Conservation (phyloP, 805 yeast species). For the Lipomyces starkeyi region DNA sequence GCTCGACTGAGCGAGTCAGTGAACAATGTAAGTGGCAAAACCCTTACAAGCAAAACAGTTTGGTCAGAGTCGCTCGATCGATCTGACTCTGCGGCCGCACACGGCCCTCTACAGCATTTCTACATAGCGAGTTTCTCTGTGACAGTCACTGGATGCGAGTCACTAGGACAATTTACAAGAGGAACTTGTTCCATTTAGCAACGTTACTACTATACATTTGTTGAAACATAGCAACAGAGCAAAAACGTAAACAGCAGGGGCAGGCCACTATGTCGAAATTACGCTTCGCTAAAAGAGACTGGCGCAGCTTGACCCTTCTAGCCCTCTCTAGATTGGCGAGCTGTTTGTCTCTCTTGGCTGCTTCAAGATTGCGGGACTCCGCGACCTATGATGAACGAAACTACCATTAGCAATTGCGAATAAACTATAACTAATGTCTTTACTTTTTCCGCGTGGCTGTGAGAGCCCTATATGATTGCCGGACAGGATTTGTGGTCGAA, state of each 20-base stretch:
- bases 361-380: constrained; percentile 2
- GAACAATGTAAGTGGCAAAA: constrained; percentile 3
- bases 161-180: constrained; percentile 2
- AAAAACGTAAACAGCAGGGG: no score
- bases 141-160: constrained; percentile 2
- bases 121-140: constrained; percentile 3
- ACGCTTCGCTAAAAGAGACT: constrained; percentile 9
- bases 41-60: not conserved
- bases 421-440: no score
- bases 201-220: not conserved
- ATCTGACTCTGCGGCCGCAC: not conserved
- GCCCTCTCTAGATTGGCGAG: constrained; percentile 6
- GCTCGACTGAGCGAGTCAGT: constrained; percentile 6
- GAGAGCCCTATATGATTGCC: no score
- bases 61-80: constrained; percentile 3
- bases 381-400: not conserved
- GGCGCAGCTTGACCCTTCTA: constrained; percentile 3
- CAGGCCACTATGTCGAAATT: constrained; percentile 9
- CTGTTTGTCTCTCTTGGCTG: not conserved
- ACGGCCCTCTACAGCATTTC: constrained; percentile 1
- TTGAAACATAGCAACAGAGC: constrained; percentile 5
- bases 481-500: no score
- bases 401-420: no score
- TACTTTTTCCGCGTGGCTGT: no score
- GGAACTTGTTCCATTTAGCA: not conserved